Percentiles rank a stretch among this genome's conserved stretches.
Evolutionary conservation across 2,329 filamentous ascomycete species (phyloP).

Genomic region (Colletotrichum siamense): DNA sequence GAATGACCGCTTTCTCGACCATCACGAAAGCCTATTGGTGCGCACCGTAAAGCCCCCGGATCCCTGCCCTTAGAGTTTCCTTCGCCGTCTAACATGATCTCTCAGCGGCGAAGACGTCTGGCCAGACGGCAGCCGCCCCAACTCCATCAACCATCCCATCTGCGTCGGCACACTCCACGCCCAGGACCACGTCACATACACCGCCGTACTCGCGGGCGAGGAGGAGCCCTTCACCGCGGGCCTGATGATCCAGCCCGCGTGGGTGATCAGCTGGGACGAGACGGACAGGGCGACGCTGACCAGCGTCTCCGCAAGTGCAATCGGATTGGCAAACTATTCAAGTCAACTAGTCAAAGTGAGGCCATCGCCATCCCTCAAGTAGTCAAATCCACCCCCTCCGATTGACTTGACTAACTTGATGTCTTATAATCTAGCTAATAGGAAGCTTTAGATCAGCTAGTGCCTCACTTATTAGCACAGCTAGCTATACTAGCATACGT

Average conservation of each 20-base stretch:
- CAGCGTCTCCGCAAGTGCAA: too few species aligned
- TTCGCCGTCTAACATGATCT: not conserved
- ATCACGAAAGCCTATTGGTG: not conserved
- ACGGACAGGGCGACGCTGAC: not conserved
- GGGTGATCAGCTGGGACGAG: not conserved
- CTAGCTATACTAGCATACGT: too few species aligned
- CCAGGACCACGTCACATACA: not conserved
- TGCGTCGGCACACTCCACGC: not conserved
- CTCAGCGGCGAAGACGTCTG: not conserved
- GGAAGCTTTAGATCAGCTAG: too few species aligned
- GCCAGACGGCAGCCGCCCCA: fast-evolving
- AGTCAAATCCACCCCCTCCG: too few species aligned
- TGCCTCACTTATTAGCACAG: too few species aligned
- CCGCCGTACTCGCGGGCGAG: fast-evolving
- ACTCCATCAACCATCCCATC: not conserved
- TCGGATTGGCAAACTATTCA: too few species aligned
- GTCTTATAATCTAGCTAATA: too few species aligned
- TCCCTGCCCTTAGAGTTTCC: fast-evolving
- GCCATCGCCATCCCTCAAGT: too few species aligned
- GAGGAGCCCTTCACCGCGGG: not conserved
- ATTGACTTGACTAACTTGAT: too few species aligned
- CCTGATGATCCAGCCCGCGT: not conserved
- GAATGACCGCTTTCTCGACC: not conserved
- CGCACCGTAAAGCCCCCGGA: not conserved
- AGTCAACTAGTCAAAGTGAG: too few species aligned